Percentiles rank a stretch among this genome's conserved stretches.
These are phyloP conservation scores for Massarina eburnea DNA, from an alignment of 2,329 filamentous ascomycete genomes.

Conservation along the genomic window DNA sequence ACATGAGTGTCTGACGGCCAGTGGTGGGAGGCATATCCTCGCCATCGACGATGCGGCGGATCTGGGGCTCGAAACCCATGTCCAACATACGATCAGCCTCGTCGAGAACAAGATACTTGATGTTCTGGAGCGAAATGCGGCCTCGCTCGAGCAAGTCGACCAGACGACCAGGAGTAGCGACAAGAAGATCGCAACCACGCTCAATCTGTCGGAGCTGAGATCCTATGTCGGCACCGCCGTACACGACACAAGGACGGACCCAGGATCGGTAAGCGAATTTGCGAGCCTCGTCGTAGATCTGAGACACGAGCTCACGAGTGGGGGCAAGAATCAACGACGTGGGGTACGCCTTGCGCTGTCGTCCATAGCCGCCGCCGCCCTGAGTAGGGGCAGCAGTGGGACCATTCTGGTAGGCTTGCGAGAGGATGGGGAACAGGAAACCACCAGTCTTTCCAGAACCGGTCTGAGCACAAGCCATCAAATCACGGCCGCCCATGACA, in stretches of 20 bases:
- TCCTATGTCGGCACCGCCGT: constrained; percentile 98
- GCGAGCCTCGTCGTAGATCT: constrained; percentile 96
- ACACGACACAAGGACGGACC: constrained; percentile 97
- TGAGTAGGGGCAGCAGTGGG: constrained; percentile 69
- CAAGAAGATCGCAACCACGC: constrained; percentile 93
- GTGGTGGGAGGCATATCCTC: constrained; percentile 92
- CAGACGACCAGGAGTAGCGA: constrained; percentile 94
- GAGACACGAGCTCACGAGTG: constrained; percentile 96
- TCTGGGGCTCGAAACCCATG: constrained; percentile 99
- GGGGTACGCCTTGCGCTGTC: constrained; percentile 96
- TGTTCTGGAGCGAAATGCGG: constrained; percentile 95
- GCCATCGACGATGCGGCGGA: constrained; percentile 95
- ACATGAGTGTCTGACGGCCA: constrained; percentile 97
- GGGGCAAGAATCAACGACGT: constrained; percentile 95
- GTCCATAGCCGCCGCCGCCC: constrained; percentile 71
- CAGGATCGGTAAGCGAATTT: constrained; percentile 99
- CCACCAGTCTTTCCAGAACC: constrained; percentile 99
- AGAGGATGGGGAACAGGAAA: constrained; percentile 98
- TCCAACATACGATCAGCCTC: constrained; percentile 99
- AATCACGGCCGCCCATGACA: constrained; percentile 94
- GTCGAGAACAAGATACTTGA: constrained; percentile 98
- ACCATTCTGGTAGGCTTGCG: constrained; percentile 91
- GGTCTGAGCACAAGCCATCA: constrained; percentile 99
- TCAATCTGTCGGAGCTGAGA: constrained; percentile 98
- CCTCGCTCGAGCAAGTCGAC: constrained; percentile 98